phyloP scores from a whole-genome alignment of 306 rosid species.

The Fragaria vesca region DNA sequence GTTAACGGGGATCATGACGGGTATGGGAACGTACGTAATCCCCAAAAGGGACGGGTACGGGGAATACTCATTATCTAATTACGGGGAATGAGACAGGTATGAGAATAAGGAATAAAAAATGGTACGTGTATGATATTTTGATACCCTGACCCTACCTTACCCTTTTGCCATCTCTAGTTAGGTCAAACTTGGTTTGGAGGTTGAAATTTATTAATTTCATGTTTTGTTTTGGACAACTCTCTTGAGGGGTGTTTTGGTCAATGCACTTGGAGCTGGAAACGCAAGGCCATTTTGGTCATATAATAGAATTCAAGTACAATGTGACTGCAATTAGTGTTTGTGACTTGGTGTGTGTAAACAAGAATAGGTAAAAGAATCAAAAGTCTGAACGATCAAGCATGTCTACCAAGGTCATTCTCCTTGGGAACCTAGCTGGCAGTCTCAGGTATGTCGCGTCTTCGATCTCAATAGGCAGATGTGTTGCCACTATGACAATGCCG shows the following conservation, averaged over 20 bases:
- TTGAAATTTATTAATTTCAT: too few relatives aligned
- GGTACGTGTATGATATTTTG: too few relatives aligned
- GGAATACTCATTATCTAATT: too few relatives aligned
- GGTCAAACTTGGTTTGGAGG: too few relatives aligned
- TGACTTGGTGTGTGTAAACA: background rate
- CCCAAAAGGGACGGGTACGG: too few relatives aligned
- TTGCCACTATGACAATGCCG: conserved; percentile 72
- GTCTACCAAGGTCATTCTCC: conserved; percentile 65
- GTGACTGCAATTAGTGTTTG: background rate
- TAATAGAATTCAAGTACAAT: background rate
- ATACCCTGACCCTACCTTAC: too few relatives aligned
- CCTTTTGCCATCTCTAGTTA: too few relatives aligned
- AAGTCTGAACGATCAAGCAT: conserved; percentile 69
- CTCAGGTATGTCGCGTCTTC: conserved; percentile 65
- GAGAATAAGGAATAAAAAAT: too few relatives aligned
- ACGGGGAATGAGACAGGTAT: too few relatives aligned
- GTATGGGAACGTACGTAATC: too few relatives aligned
- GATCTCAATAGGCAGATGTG: conserved; percentile 65
- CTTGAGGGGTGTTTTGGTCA: background rate
- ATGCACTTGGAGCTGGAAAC: background rate
- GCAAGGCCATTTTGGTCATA: background rate
- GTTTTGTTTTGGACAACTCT: too few relatives aligned
- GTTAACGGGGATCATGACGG: too few relatives aligned
- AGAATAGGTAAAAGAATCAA: background rate
- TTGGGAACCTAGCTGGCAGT: conserved; percentile 85